A percentile compares a stretch with the other conserved stretches of the same genome.
phyloP scores from a whole-genome alignment of 2,329 filamentous ascomycete genomes.

The Plenodomus biglobosus region DNA sequence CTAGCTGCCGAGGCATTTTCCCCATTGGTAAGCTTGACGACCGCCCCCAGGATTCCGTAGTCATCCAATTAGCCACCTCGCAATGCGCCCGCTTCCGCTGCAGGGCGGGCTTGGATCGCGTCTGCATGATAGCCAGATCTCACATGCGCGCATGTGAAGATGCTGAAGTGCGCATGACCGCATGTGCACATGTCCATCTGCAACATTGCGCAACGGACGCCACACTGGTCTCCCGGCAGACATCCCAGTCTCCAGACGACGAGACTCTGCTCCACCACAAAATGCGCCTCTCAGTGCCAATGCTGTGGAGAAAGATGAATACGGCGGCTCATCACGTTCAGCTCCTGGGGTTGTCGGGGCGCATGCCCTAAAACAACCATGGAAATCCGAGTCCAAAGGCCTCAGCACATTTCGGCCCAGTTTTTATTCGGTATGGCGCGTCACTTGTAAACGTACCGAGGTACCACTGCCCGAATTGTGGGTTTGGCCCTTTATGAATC shows the following conservation, averaged over 20 bases:
- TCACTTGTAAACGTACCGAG: slow-evolving; percentile 5
- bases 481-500: slow-evolving; percentile 7
- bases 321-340: slow-evolving; percentile 1
- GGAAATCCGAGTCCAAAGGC: slow-evolving; percentile 2
- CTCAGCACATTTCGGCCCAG: slow-evolving; percentile 10
- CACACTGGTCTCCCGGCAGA: background rate
- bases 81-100: slow-evolving; percentile 11
- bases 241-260: background rate
- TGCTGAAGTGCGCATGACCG: slow-evolving; percentile 1
- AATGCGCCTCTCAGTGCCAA: background rate
- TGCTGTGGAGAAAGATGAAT: background rate
- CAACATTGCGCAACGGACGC: background rate
- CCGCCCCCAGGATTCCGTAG: background rate
- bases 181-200: background rate
- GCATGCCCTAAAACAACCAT: background rate
- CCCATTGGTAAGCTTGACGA: slow-evolving; percentile 1
- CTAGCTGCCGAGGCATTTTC: slow-evolving; percentile 6
- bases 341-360: background rate
- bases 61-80: slow-evolving; percentile 10
- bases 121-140: slow-evolving; percentile 14
- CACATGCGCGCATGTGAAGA: slow-evolving; percentile 22
- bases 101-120: slow-evolving; percentile 14
- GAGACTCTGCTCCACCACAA: background rate
- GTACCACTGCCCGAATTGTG: slow-evolving; percentile 7
- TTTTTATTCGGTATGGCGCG: slow-evolving; percentile 7